phyloP scores from a whole-genome alignment of 257 asterid species.

The Nemophila menziesii region DNA sequence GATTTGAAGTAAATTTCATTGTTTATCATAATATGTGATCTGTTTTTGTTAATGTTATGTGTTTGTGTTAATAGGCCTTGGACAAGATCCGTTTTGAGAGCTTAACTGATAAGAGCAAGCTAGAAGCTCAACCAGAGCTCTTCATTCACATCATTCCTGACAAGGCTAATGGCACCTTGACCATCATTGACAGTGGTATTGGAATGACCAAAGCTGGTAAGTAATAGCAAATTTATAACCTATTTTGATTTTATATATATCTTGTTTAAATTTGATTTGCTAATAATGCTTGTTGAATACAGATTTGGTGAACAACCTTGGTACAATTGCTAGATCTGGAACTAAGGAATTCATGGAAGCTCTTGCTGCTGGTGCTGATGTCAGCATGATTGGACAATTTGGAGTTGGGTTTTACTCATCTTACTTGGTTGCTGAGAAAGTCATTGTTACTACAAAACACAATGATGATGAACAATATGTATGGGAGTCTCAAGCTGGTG shows the following conservation, averaged over 20 bases:
- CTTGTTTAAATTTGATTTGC: background rate
- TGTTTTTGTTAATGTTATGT: background rate
- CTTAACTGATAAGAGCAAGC: constrained; percentile 49
- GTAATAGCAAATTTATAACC: constrained; percentile 1
- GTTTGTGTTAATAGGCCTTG: constrained; percentile 20
- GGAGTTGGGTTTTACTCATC: constrained; percentile 40
- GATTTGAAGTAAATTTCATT: no score
- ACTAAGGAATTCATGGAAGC: constrained; percentile 45
- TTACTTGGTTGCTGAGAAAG: constrained; percentile 30
- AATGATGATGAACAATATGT: constrained; percentile 38
- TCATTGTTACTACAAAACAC: constrained; percentile 37
- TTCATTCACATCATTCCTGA: constrained; percentile 49
- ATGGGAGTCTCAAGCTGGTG: constrained; percentile 44
- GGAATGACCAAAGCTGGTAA: constrained; percentile 61
- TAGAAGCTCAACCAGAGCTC: constrained; percentile 50
- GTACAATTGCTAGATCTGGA: constrained; percentile 40
- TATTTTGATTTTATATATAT: background rate
- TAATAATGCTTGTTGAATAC: background rate
- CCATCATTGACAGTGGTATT: constrained; percentile 45
- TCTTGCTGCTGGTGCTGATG: constrained; percentile 39
- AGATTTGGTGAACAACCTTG: constrained; percentile 42
- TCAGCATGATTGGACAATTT: constrained; percentile 39
- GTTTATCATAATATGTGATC: no score
- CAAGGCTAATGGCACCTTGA: constrained; percentile 33
- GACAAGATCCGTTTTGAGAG: constrained; percentile 54